Conservation (phyloP, 148 eudicot species). For the Nepenthes mirabilis region DNA sequence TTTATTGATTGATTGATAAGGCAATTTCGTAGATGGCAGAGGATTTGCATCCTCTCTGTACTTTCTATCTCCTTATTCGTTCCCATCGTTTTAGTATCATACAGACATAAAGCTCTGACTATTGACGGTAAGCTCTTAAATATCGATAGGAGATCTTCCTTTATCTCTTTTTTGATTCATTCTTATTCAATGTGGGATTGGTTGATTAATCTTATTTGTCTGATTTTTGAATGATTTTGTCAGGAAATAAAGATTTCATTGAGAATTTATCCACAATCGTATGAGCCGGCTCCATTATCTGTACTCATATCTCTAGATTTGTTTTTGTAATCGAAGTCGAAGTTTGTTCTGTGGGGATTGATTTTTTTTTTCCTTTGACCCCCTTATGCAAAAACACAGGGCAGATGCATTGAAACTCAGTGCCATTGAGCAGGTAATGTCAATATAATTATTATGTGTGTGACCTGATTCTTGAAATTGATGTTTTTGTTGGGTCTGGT, state of each 20-base stretch:
- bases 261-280: constrained; percentile 71
- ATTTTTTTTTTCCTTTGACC: constrained; percentile 1
- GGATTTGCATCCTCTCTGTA: constrained; percentile 56
- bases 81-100: constrained; percentile 31
- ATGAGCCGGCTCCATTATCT: constrained; percentile 14
- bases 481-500: no score
- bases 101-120: constrained; percentile 13
- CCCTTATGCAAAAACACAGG: constrained; percentile 42
- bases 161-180: no score
- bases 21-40: constrained; percentile 40
- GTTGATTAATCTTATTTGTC: no score
- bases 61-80: constrained; percentile 29
- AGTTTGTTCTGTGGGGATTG: background rate
- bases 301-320: background rate
- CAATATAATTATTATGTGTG: no score
- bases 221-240: constrained; percentile 5
- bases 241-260: constrained; percentile 32
- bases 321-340: background rate
- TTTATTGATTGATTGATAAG: constrained; percentile 23
- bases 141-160: no score
- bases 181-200: no score
- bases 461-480: no score
- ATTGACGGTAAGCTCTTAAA: constrained; percentile 20
- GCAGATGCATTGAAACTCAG: constrained; percentile 34
- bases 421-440: constrained; percentile 47